Conservation (phyloP, 306 rosid species). For the Lotus japonicus region DNA sequence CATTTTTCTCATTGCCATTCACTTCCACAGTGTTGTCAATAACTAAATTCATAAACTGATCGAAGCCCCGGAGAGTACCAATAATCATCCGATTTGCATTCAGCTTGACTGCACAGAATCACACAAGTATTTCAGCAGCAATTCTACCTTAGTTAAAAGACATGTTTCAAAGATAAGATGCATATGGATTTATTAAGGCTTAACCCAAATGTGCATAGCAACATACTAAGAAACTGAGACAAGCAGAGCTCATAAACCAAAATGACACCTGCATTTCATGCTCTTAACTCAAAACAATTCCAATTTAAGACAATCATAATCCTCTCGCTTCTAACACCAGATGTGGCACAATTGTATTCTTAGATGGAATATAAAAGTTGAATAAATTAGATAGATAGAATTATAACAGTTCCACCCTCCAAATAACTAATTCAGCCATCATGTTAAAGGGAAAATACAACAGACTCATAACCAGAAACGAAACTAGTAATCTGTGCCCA, state of each 20-base stretch:
- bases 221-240: too few species aligned
- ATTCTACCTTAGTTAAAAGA: neutral
- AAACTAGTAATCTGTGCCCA: neutral
- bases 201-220: too few species aligned
- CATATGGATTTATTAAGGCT: too few species aligned
- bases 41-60: constrained; percentile 95
- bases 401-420: neutral
- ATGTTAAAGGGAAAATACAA: neutral
- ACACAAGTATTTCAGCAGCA: neutral
- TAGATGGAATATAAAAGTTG: neutral
- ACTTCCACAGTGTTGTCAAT: constrained; percentile 92
- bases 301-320: neutral
- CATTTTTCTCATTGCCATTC: constrained; percentile 76
- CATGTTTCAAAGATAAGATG: neutral
- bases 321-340: neutral
- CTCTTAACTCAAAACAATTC: neutral
- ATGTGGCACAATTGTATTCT: neutral
- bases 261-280: neutral
- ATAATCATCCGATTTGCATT: constrained; percentile 88
- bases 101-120: constrained; percentile 63
- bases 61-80: constrained; percentile 93
- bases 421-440: neutral
- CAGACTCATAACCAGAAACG: neutral
- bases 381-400: neutral
- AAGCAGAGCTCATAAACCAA: too few species aligned